A percentile compares a stretch with the other conserved stretches of the same genome.
Evolutionary conservation across 768 basidiomycete genomes (phyloP).

Genomic region (Leucosporidium yakuticum): DNA sequence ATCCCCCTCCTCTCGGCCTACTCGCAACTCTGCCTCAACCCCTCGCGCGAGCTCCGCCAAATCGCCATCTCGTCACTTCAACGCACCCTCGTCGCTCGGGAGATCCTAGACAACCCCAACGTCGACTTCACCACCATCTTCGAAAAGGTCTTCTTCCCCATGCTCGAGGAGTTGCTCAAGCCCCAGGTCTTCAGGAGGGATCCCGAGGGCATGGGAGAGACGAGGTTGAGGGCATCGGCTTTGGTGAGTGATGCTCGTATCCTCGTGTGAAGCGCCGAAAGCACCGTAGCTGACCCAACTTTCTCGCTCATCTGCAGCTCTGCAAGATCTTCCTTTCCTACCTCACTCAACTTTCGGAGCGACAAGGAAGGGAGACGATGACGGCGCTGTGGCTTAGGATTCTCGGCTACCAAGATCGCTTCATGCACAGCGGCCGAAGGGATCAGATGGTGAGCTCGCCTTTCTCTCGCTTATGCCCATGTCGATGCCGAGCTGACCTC

Average conservation of each 20-base stretch:
- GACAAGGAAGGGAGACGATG: conserved; percentile 50
- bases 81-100: conserved; percentile 72
- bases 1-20: conserved; percentile 68
- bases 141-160: conserved; percentile 80
- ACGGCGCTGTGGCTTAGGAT: conserved; percentile 81
- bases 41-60: conserved; percentile 77
- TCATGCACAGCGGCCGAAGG: conserved; percentile 77
- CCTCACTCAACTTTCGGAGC: conserved; percentile 36
- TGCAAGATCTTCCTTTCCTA: conserved; percentile 96
- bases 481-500: neutral
- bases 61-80: conserved; percentile 72
- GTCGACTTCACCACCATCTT: conserved; percentile 76
- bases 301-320: neutral
- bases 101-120: conserved; percentile 55
- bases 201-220: conserved; percentile 79
- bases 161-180: conserved; percentile 83
- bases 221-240: conserved; percentile 77
- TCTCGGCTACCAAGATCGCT: conserved; percentile 75
- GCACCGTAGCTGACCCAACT: too few relatives aligned
- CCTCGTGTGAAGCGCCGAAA: too few relatives aligned
- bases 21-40: conserved; percentile 73
- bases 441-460: conserved; percentile 70
- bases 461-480: neutral
- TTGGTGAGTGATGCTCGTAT: conserved; percentile 50
- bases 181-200: conserved; percentile 72